Base-by-base conservation (phyloP, 2,329 filamentous ascomycete species). In the Alternaria incomplexa region DNA sequence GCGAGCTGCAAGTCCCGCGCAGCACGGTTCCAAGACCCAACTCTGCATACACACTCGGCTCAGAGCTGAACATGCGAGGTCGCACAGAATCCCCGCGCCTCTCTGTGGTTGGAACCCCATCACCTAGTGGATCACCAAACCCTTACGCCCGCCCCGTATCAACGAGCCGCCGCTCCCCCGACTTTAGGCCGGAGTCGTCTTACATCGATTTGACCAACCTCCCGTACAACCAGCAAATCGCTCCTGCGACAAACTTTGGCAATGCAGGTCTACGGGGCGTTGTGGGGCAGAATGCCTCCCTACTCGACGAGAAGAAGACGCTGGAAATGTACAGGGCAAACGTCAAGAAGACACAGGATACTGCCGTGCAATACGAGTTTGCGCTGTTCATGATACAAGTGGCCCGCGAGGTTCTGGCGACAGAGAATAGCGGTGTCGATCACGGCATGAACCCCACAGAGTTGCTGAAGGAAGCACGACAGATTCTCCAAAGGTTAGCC, bases 251-350 rank as follows among this genome's bases (percentile, higher is more conserved):
- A 40, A 83, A 87, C 26, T 85, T 97, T 63, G 92, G 96, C 79
- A 97, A 98, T 76, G 89, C 91, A 11, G 87, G 91, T 66, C 83
- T 99, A 52, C 90, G 93, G 63, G 89, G 86, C 59, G 90, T 88
- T 15, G 90, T 99, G 23, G 96, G 96, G 47, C 91, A 89, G 76
- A 97, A 97, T 82, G 95, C 95, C 4, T 97, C 94, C 20, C 85
- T 99, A 12, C 87, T 99, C 28, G 94, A 93, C 74, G 91, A 93
- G 32, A 92, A 95, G 76, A 94, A 98, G 82, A 99, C 96, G 2
- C 87, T 99, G 52, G 94, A 98, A 58, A 97, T 98, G 95, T 99
- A 99, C 80, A 88, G 95, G 47, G 90, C 91, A 58, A 99, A 98
- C 75, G 93, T 97, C 62, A 98, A 97, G 83, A 99, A 99, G 84